Conservation (phyloP, 306 rosid genomes). For the Mimosa pudica region DNA sequence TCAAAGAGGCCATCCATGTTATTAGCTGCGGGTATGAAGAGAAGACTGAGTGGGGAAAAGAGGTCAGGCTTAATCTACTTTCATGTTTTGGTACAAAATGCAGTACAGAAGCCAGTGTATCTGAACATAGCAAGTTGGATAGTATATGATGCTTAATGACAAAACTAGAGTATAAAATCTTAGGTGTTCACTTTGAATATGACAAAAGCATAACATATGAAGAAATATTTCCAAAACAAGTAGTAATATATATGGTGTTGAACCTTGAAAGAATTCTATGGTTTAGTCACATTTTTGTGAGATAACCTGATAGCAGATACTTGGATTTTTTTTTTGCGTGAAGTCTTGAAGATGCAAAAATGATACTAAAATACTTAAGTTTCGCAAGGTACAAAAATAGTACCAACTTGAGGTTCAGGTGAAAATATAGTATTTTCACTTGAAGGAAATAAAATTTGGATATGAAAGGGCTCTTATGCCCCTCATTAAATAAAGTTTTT, state of each 20-base stretch:
- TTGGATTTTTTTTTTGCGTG: too few relatives aligned
- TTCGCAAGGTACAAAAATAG: too few relatives aligned
- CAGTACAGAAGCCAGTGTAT: neutral
- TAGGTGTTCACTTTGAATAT: neutral
- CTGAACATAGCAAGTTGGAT: neutral
- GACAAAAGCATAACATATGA: neutral
- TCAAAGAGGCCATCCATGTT: constrained; percentile 97
- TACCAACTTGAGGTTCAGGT: too few relatives aligned
- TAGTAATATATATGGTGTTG: neutral
- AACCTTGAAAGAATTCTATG: neutral
- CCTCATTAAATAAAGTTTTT: too few relatives aligned
- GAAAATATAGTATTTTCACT: too few relatives aligned
- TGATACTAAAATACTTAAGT: too few relatives aligned
- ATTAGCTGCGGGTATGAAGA: constrained; percentile 96
- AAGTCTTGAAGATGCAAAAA: too few relatives aligned
- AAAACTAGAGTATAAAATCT: neutral
- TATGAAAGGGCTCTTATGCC: too few relatives aligned
- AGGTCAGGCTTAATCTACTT: constrained; percentile 49
- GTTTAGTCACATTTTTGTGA: neutral
- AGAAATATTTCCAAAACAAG: neutral
- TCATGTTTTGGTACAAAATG: constrained; percentile 27
- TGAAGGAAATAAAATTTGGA: too few relatives aligned
- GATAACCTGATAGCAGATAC: neutral
- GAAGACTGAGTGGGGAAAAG: constrained; percentile 98
- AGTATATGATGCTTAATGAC: neutral